Evolutionary conservation across 495 filamentous ascomycete species (phyloP).

Genomic region (Podospora bellae-mahoneyi): DNA sequence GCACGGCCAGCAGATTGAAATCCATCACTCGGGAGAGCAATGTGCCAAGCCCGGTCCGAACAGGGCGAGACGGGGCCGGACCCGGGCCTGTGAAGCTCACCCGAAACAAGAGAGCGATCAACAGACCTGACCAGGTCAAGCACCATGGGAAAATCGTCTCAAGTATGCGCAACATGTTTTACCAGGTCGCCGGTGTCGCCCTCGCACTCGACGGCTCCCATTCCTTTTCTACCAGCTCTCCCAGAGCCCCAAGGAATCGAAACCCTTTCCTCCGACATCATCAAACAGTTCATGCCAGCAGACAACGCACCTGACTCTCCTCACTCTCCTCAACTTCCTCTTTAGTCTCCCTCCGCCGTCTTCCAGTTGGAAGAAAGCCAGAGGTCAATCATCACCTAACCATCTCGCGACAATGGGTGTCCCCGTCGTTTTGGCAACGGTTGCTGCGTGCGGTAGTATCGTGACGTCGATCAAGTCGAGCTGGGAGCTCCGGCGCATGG

Average conservation of each 20-base stretch:
- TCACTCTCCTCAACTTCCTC: not conserved
- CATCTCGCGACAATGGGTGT: conserved; percentile 17
- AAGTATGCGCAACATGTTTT: conserved; percentile 2
- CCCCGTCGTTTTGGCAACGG: conserved; percentile 23
- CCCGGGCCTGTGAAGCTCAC: conserved; percentile 6
- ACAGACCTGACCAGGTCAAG: not conserved
- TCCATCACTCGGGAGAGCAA: not conserved
- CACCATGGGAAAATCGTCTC: not conserved
- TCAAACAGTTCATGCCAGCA: not conserved
- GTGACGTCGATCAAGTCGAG: conserved; percentile 30
- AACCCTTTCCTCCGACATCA: not conserved
- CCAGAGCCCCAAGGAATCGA: not conserved
- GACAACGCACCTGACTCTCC: not conserved
- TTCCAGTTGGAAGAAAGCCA: not conserved
- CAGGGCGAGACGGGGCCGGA: conserved; percentile 6
- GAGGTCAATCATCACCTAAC: not conserved
- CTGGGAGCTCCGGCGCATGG: conserved; percentile 28
- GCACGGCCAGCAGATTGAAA: not conserved
- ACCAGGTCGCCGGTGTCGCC: not conserved
- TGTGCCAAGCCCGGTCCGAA: conserved; percentile 13
- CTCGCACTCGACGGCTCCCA: not conserved
- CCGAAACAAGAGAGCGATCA: conserved; percentile 5
- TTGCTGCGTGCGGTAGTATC: conserved; percentile 26
- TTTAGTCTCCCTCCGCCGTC: not conserved
- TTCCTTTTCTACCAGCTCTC: not conserved